Evolutionary conservation across 768 basidiomycete genomes (phyloP), one percentile per base, ranked within the genome.

Genomic region (Phanerodontia chrysosporium): DNA sequence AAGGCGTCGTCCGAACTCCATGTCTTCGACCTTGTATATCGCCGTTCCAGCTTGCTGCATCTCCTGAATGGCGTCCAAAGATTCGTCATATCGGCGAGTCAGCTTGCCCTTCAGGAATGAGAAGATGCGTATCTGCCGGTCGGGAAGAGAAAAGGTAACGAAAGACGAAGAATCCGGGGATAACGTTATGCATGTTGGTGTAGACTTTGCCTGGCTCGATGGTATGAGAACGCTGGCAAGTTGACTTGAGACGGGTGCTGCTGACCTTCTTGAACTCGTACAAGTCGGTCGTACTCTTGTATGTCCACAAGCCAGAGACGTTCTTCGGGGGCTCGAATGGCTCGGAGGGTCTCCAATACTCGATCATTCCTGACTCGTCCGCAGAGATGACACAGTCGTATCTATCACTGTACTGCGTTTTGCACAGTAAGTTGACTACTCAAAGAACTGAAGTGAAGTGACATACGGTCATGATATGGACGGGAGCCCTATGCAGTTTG

Each of bases 41-140:
- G 92, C 89, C 3, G 97, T 97, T 0, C 95, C 96, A 1, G 95
- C 95, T 71, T 98, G 97, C 71, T 99, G 97, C 95, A 99, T 98
- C 72, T 98, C 95, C 70, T 96, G 92, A 39, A 95, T 90, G 0
- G 97, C 95, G 28, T 83, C 76, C 6, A 98, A 80, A 0, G 91
- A 93, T 73, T 99, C 97, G 62, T 99, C 97, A 70, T 98, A 99
- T 70, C 92, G 92, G 21, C 96, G 86, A 16, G 84, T 86, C 64
- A 98, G 76, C 69, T 95, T 97, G 7, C 93, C 97, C 0, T 83
- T 82, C 12, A 95, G 79, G 78, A 98, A 94, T 27, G 86, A 89
- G 76, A 99, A 99, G 52, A 98, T 80, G 54, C 96, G 91, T 45
- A 99, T 86, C 73, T 96, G 92, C 18, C 95, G 89, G 72, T 96